phyloP scores from a whole-genome alignment of 257 asterid genomes.

The Solanum sitiens region DNA sequence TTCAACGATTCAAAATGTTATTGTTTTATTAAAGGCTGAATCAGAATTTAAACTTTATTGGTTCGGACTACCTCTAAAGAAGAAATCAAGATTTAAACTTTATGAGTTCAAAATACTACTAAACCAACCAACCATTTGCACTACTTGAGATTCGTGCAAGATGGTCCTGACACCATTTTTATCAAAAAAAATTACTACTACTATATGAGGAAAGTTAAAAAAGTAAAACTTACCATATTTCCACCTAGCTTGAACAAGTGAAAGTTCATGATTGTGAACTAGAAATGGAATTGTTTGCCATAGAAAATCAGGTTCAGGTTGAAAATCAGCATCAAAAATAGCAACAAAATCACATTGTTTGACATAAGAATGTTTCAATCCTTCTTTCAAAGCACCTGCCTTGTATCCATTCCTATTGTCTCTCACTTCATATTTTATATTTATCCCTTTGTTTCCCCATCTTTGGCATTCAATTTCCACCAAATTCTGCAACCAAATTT shows the following conservation, averaged over 20 bases:
- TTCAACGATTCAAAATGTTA: too few relatives aligned
- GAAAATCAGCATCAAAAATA: conserved; percentile 89
- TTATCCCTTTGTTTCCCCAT: conserved; percentile 91
- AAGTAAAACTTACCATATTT: conserved; percentile 47
- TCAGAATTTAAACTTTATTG: neutral
- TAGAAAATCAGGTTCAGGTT: conserved; percentile 87
- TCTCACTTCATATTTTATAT: conserved; percentile 80
- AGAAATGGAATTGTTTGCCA: conserved; percentile 76
- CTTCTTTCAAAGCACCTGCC: conserved; percentile 89
- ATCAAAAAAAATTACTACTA: neutral
- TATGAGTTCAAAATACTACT: neutral
- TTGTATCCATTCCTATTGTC: conserved; percentile 88
- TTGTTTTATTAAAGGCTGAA: neutral
- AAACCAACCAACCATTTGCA: neutral
- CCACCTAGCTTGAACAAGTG: conserved; percentile 94
- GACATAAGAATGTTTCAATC: conserved; percentile 59
- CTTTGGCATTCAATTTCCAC: conserved; percentile 86
- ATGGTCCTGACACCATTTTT: neutral
- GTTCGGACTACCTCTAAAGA: neutral
- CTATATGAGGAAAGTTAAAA: neutral
- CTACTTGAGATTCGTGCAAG: neutral
- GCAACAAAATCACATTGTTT: conserved; percentile 83
- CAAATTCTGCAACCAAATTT: conserved; percentile 38
- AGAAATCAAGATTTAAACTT: neutral
- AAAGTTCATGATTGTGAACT: conserved; percentile 69